These are phyloP conservation scores for Populus hybrid DNA, from an alignment of 441 rosid species.

Conservation along the genomic window DNA sequence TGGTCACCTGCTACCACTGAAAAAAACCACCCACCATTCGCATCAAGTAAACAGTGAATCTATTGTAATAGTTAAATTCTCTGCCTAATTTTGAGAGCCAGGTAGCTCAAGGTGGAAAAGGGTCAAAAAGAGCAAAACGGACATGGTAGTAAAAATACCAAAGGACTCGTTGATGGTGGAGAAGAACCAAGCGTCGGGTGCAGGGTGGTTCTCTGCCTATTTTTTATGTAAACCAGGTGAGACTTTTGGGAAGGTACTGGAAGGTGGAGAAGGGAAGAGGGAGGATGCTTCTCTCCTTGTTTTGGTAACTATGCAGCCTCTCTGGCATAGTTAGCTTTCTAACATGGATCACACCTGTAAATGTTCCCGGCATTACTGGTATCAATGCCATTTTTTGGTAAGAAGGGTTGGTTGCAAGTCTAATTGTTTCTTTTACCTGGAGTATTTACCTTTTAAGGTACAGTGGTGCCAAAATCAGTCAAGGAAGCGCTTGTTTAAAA, in stretches of 20 bases:
- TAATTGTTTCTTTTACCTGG: background rate
- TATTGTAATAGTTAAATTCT: background rate
- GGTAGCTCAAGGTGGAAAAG: background rate
- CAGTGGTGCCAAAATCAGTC: too few species aligned
- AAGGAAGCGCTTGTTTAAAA: too few species aligned
- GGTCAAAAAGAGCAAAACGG: background rate
- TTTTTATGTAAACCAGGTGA: background rate
- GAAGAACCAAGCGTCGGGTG: background rate
- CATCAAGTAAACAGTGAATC: conserved; percentile 17
- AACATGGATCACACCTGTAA: conserved; percentile 21
- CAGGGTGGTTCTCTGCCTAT: background rate
- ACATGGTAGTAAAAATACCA: background rate
- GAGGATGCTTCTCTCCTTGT: background rate
- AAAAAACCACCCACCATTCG: conserved; percentile 23
- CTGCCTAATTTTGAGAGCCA: conserved; percentile 14
- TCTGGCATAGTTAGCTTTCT: background rate
- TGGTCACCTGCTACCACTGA: conserved; percentile 67
- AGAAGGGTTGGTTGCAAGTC: conserved; percentile 2
- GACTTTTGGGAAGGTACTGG: background rate
- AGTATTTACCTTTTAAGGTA: background rate
- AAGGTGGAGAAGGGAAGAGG: background rate
- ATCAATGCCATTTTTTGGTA: conserved; percentile 25
- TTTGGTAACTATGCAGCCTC: background rate
- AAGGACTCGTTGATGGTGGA: background rate
- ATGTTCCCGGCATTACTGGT: conserved; percentile 15